These are phyloP conservation scores for Scenedesmus sp. DNA, from an alignment of 163 green algal species.

Conservation along the genomic window DNA sequence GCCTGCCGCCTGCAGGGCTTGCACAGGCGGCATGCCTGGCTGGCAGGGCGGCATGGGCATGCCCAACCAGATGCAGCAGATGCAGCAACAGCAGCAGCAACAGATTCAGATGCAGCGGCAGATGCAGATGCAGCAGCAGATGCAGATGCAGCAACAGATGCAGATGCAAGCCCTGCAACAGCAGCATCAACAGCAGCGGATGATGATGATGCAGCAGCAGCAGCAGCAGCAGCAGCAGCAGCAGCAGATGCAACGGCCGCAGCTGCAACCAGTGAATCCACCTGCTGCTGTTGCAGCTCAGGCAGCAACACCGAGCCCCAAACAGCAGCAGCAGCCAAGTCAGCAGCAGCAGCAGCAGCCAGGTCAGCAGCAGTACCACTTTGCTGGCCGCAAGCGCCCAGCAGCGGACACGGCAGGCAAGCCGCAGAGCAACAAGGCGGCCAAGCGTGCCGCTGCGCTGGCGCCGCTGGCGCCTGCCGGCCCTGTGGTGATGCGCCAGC, in stretches of 20 bases:
- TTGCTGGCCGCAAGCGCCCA: slow-evolving; percentile 38
- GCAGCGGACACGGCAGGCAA: background rate
- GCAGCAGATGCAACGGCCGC: background rate
- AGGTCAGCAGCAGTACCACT: slow-evolving; percentile 35
- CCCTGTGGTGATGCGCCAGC: slow-evolving; percentile 47
- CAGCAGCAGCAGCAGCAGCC: background rate
- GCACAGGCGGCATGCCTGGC: background rate
- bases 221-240: slow-evolving; percentile 33
- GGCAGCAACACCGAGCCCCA: background rate
- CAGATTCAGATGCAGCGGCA: slow-evolving; percentile 7
- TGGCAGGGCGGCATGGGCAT: background rate
- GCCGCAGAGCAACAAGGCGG: slow-evolving; percentile 41
- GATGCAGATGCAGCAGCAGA: background rate
- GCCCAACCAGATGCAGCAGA: slow-evolving; percentile 20
- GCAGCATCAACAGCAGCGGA: slow-evolving; percentile 15
- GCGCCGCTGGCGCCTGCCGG: slow-evolving; percentile 20
- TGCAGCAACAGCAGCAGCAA: slow-evolving; percentile 24
- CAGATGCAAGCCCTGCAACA: slow-evolving; percentile 28
- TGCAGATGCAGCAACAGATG: background rate
- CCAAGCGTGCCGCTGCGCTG: slow-evolving; percentile 40
- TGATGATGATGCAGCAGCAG: slow-evolving; percentile 1
- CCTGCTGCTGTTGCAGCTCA: background rate
- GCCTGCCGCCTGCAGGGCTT: background rate
- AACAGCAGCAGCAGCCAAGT: slow-evolving; percentile 21
- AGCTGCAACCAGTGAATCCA: background rate